These are phyloP conservation scores for Metschnikowia cerradonensis DNA, from an alignment of 805 yeast genomes.

Conservation along the genomic window DNA sequence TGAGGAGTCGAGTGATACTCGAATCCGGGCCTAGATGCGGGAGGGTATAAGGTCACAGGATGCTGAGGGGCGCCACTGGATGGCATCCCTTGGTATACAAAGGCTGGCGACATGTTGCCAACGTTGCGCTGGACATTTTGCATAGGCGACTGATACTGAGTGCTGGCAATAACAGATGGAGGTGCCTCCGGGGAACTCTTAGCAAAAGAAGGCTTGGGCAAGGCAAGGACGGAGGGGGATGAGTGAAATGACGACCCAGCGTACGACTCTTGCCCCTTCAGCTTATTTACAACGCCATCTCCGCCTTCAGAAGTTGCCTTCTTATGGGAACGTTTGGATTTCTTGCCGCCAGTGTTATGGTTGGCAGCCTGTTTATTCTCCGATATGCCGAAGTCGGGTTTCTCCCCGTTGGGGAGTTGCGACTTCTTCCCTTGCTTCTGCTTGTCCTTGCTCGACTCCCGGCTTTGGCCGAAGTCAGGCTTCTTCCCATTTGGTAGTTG, in stretches of 20 bases:
- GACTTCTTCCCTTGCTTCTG: slow-evolving; percentile 9
- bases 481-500: slow-evolving; percentile 29
- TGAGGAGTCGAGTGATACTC: slow-evolving; percentile 29
- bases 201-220: slow-evolving; percentile 53
- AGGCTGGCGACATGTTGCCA: slow-evolving; percentile 13
- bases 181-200: slow-evolving; percentile 20
- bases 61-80: slow-evolving; percentile 22
- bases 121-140: slow-evolving; percentile 4
- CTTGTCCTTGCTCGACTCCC: slow-evolving; percentile 7
- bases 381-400: slow-evolving; percentile 17
- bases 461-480: slow-evolving; percentile 23
- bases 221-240: slow-evolving; percentile 51
- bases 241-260: slow-evolving; percentile 58
- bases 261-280: slow-evolving; percentile 29
- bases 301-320: neutral
- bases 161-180: neutral
- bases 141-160: neutral
- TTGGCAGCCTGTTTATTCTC: slow-evolving; percentile 6
- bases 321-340: slow-evolving; percentile 6
- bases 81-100: slow-evolving; percentile 19
- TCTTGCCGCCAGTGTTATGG: slow-evolving; percentile 5
- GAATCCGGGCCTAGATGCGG: slow-evolving; percentile 28
- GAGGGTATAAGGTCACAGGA: slow-evolving; percentile 33
- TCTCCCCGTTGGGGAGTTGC: slow-evolving; percentile 26
- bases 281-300: neutral